Conservation (phyloP, 169 alveolate species). For the Hepatocystis sp. region DNA sequence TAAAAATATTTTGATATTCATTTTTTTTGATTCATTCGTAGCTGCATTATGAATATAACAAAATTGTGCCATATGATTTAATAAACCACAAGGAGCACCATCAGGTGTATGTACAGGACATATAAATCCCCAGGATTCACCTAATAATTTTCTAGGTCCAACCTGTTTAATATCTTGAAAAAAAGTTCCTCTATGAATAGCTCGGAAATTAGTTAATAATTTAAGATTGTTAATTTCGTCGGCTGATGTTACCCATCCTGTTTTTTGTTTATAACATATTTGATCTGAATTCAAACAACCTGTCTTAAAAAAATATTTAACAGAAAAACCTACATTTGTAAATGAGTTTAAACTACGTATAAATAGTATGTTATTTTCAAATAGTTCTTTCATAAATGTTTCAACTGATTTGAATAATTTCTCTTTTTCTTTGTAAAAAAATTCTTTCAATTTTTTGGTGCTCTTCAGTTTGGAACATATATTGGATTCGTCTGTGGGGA, state of each 20-base stretch:
- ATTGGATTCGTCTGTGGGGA: slow-evolving; percentile 9
- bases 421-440: slow-evolving; percentile 44
- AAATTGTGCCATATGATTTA: slow-evolving; percentile 95
- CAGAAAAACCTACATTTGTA: neutral
- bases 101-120: slow-evolving; percentile 99
- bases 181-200: slow-evolving; percentile 99
- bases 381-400: slow-evolving; percentile 24
- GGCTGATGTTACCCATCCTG: slow-evolving; percentile 99
- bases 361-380: slow-evolving; percentile 22
- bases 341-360: slow-evolving; percentile 3
- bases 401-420: slow-evolving; percentile 33
- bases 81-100: slow-evolving; percentile 99
- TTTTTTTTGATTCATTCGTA: slow-evolving; percentile 55
- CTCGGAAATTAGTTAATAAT: slow-evolving; percentile 97
- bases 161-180: slow-evolving; percentile 84
- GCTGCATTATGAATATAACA: slow-evolving; percentile 80
- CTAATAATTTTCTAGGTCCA: slow-evolving; percentile 95
- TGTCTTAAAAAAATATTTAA: slow-evolving; percentile 55
- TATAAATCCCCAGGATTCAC: slow-evolving; percentile 99
- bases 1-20: slow-evolving; percentile 63
- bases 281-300: slow-evolving; percentile 55
- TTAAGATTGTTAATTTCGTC: slow-evolving; percentile 98
- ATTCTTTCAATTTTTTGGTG: slow-evolving; percentile 19
- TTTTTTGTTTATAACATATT: slow-evolving; percentile 89
- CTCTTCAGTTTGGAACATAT: slow-evolving; percentile 6